Evolutionary conservation across 1,139 yeast species (phyloP), one percentile per base, ranked within the genome.

Genomic region (Yamadazyma diospyri): DNA sequence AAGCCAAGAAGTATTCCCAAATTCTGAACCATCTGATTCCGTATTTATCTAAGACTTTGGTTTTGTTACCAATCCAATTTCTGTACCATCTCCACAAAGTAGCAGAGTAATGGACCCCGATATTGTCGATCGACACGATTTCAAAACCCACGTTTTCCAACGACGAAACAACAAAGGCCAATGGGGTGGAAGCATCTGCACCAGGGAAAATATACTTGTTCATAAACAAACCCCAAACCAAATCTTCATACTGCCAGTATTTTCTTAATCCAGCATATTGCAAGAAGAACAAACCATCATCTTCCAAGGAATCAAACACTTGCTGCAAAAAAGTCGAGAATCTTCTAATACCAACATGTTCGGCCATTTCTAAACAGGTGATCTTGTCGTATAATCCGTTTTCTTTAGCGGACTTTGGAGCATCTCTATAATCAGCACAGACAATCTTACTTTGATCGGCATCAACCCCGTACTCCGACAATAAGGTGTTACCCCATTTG

Each of bases 151-250:
- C 78, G 25, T 78, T 78, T 67, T 87, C 97, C 56, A 88, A 76
- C 47, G 77, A 69, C 43, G 81, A 76, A 41, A 81, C 70, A 45
- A 85, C 92, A 57, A 84, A 88, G 38, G 87, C 86, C 51, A 88
- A 75, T 32, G 97, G 96, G 36, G 97, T 88, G 6, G 95, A 85
- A 31, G 96, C 96, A 65, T 87, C 97, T 35, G 96, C 96, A 64
- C 96, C 97, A 29, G 97, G 96, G 87, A 87, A 87, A 56, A 87
- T 81, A 66, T 86, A 87, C 71, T 86, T 87, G 77, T 88, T 87
- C 96, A 87, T 88, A 62, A 87, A 88, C 57, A 88, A 70, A 47
- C 97, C 96, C 97, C 96, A 87, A 61, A 78, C 71, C 53, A 87
- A 74, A 59, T 87, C 97, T 68, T 87, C 96, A 60, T 85, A 87